Evolutionary conservation across 495 filamentous ascomycete species (phyloP), one percentile per base, ranked within the genome.

Genomic region (Trichoderma erinaceum): DNA sequence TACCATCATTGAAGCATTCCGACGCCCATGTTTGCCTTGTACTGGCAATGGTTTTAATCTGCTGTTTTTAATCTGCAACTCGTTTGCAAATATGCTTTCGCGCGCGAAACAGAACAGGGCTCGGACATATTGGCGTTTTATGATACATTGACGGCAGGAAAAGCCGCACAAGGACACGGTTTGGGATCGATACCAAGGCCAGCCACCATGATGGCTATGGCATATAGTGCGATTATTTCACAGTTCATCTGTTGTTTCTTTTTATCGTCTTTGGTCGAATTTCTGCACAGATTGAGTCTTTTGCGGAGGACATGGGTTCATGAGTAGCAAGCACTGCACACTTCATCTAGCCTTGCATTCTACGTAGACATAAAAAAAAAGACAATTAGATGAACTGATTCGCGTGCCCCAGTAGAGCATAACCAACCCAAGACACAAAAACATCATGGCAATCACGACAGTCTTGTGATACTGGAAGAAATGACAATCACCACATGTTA

Each of bases 1-100:
- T 23, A 52, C 16, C n/a, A n/a, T 52, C n/a, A 52, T 52, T 16
- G 48, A 52, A n/a, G 48, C 48, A 52, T 52, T 52, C 48, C 48
- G 48, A 52, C 48, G 18, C 48, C 48, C 48, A 52, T 21, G 21
- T 8, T n/a, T n/a, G n/a, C n/a, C n/a, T n/a, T 21, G 12, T n/a
- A 48, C 8, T 38, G 35, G 35, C 44, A n/a, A 48, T 8, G 5
- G 18, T 48, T 48, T n/a, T 48, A 8, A 48, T 48, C 44, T 6
- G 44, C 44, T 16, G 12, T 3, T 16, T 16, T 48, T 15, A 46
- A 46, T 16, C 43, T 46, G 12, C 18, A 46, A 46, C 12, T 46
- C 13, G 12, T 18, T 46, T 46, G 43, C 43, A 16, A 43, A 5
- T 2, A 8, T 52, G 18, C 7, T n/a, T 21, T 52, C 16, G 25